phyloP scores from a whole-genome alignment of 208 protist species.

The Crithidia mellificae region DNA sequence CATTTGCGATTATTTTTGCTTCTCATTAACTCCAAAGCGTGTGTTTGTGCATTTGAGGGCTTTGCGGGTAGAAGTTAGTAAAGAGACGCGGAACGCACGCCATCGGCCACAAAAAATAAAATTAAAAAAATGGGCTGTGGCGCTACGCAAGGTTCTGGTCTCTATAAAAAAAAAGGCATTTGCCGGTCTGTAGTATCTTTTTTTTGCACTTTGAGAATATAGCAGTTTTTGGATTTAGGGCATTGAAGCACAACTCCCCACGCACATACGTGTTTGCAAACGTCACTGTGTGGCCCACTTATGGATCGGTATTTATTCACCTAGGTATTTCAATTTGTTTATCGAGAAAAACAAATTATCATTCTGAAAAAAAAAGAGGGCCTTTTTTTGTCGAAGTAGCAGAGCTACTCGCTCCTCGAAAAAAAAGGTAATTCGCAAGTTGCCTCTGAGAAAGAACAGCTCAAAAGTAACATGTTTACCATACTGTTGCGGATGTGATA shows the following conservation, averaged over 20 bases:
- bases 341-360: background rate
- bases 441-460: too few species aligned
- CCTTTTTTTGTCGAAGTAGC: too few species aligned
- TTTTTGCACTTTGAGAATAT: background rate
- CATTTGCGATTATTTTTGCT: conserved; percentile 14
- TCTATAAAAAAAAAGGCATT: background rate
- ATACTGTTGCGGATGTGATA: too few species aligned
- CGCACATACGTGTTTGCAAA: background rate
- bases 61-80: conserved; percentile 5
- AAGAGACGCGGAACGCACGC: conserved; percentile 6
- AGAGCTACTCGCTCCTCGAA: too few species aligned
- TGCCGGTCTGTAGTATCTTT: background rate
- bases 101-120: too few species aligned
- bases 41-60: background rate
- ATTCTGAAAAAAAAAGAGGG: background rate
- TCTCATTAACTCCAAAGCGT: background rate
- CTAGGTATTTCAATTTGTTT: conserved; percentile 2
- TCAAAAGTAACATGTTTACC: too few species aligned
- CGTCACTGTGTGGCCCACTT: background rate
- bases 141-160: background rate
- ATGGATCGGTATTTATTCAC: background rate
- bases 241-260: background rate
- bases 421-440: too few species aligned
- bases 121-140: background rate
- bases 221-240: background rate